Conservation (phyloP, 1,284 basidiomycete species). For the Sparassis latifolia region DNA sequence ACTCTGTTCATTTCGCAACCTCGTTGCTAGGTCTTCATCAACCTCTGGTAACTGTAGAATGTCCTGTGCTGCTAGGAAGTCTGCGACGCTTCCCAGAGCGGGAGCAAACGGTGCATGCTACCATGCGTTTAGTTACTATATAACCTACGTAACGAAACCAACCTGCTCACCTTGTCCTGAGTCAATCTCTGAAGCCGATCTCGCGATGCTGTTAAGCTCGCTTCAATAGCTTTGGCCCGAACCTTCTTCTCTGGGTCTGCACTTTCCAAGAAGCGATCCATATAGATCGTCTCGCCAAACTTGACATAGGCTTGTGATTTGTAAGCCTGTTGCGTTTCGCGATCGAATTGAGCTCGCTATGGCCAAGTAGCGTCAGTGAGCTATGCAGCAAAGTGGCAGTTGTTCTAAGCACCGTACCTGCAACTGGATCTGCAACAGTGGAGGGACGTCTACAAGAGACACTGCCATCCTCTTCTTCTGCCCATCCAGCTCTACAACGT, state of each 20-base stretch:
- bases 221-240: conserved; percentile 63
- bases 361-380: neutral
- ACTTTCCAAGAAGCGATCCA: conserved; percentile 89
- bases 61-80: conserved; percentile 48
- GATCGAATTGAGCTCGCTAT: conserved; percentile 95
- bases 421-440: conserved; percentile 91
- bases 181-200: conserved; percentile 64
- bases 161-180: conserved; percentile 54
- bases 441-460: conserved; percentile 81
- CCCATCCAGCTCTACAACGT: conserved; percentile 85
- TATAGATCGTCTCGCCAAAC: conserved; percentile 80
- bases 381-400: neutral
- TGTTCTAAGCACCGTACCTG: conserved; percentile 48
- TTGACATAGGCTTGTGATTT: conserved; percentile 96
- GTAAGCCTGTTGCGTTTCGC: conserved; percentile 81
- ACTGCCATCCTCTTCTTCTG: conserved; percentile 86
- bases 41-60: conserved; percentile 36
- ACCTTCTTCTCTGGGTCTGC: conserved; percentile 67
- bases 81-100: conserved; percentile 45
- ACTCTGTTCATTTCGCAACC: conserved; percentile 47
- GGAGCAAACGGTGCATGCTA: conserved; percentile 54
- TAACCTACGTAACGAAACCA: neutral
- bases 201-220: conserved; percentile 54
- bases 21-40: conserved; percentile 46
- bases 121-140: neutral